Percentiles rank a stretch among this genome's conserved stretches.
phyloP scores from a whole-genome alignment of 2,329 filamentous ascomycete species.

The Hyphodiscus sp. region DNA sequence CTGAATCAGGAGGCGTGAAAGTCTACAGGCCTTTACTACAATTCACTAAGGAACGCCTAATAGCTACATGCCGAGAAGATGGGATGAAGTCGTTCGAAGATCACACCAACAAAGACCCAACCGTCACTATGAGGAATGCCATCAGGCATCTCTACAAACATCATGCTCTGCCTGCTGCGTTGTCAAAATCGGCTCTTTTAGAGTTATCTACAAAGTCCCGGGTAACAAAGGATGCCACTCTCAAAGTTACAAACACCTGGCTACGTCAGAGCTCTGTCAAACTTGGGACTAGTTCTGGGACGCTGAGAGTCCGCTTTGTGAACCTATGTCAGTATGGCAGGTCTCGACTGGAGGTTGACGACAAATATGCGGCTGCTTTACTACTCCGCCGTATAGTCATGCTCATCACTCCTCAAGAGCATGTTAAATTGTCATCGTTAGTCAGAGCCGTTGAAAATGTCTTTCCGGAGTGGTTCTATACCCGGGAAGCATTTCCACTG shows the following conservation, averaged over 20 bases:
- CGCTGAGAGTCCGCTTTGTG: slow-evolving; percentile 13
- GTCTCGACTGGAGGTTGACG: neutral
- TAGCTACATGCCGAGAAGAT: slow-evolving; percentile 65
- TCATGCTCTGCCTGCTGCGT: slow-evolving; percentile 58
- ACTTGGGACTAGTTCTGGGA: slow-evolving; percentile 30
- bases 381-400: slow-evolving; percentile 42
- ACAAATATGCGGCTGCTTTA: slow-evolving; percentile 32
- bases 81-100: slow-evolving; percentile 76
- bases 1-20: slow-evolving; percentile 58
- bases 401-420: slow-evolving; percentile 41
- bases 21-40: slow-evolving; percentile 63
- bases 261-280: slow-evolving; percentile 41
- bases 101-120: slow-evolving; percentile 70
- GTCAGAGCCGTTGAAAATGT: slow-evolving; percentile 34
- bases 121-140: slow-evolving; percentile 74
- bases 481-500: neutral
- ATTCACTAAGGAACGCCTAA: slow-evolving; percentile 68
- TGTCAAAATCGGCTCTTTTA: slow-evolving; percentile 60
- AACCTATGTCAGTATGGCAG: slow-evolving; percentile 3
- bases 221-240: slow-evolving; percentile 36
- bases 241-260: slow-evolving; percentile 47
- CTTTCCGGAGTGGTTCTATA: slow-evolving; percentile 31
- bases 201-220: slow-evolving; percentile 49
- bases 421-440: slow-evolving; percentile 37
- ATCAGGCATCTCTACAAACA: slow-evolving; percentile 59